Evolutionary conservation across 2,329 filamentous ascomycete genomes (phyloP).

Genomic region (Fusarium kyushuense): DNA sequence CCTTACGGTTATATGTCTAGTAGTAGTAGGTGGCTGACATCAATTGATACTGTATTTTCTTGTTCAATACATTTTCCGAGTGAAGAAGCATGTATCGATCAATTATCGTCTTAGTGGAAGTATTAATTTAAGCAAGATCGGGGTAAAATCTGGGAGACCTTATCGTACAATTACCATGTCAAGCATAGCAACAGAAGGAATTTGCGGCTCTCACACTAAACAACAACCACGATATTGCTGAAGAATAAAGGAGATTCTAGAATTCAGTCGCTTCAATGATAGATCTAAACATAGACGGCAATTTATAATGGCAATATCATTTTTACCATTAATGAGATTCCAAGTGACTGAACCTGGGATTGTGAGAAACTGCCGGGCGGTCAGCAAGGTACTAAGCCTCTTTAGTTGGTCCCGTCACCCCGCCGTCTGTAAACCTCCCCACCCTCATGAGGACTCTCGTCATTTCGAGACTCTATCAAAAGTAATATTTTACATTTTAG

Average conservation of each 20-base stretch:
- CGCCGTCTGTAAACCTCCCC: constrained; percentile 47
- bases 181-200: not conserved
- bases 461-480: constrained; percentile 29
- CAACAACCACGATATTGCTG: not conserved
- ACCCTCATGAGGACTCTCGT: constrained; percentile 41
- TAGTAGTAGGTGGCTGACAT: not conserved
- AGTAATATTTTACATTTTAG: constrained; percentile 15
- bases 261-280: not conserved
- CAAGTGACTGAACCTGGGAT: not conserved
- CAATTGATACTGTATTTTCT: not conserved
- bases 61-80: not conserved
- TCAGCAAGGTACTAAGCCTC: constrained; percentile 47
- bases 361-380: constrained; percentile 52
- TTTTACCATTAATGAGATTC: not conserved
- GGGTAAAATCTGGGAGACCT: not conserved
- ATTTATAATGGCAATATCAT: not conserved
- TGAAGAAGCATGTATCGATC: too few species aligned
- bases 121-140: not conserved
- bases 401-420: constrained; percentile 40
- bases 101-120: not conserved
- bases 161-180: not conserved
- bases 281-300: too few species aligned
- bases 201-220: not conserved
- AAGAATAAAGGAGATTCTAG: too few species aligned
- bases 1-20: not conserved